A percentile compares a stretch with the other conserved stretches of the same genome.
These are phyloP conservation scores for Phlegmacium glaucopus DNA, from an alignment of 768 basidiomycete species.

Conservation along the genomic window DNA sequence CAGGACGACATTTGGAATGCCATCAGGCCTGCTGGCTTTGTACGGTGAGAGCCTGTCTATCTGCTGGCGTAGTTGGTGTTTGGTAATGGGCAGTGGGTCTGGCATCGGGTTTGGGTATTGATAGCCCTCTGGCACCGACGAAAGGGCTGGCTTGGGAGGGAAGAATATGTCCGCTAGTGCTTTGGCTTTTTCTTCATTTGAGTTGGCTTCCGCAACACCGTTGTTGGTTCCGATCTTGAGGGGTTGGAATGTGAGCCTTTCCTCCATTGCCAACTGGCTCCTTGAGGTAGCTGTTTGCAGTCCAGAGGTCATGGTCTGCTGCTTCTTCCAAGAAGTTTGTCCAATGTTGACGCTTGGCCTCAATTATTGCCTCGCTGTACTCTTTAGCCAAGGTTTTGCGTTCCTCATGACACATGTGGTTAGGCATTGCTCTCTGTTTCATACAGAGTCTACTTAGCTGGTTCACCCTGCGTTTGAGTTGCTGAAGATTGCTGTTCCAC, in stretches of 20 bases:
- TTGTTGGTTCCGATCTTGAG: conserved; percentile 3
- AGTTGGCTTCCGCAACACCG: conserved; percentile 3
- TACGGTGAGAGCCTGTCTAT: conserved; percentile 26
- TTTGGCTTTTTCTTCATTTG: conserved; percentile 27
- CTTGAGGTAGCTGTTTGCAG: conserved; percentile 18
- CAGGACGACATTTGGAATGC: conserved; percentile 29
- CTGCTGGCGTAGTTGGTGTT: conserved; percentile 21
- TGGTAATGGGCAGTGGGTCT: conserved; percentile 14
- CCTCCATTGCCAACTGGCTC: conserved; percentile 20
- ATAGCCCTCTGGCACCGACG: conserved; percentile 3
- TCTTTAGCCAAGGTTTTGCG: no score
- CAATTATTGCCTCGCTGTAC: conserved; percentile 12
- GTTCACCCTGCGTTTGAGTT: conserved; percentile 11
- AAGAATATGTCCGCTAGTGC: conserved; percentile 24
- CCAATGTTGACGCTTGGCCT: conserved; percentile 25
- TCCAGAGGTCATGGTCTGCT: conserved; percentile 15
- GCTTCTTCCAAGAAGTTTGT: conserved; percentile 23
- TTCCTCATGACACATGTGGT: conserved; percentile 22
- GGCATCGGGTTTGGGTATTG: conserved; percentile 24
- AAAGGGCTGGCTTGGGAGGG: conserved; percentile 8
- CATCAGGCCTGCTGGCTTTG: conserved; percentile 28
- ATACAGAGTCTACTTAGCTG: not conserved
- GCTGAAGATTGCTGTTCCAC: conserved; percentile 24
- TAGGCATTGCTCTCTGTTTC: not conserved
- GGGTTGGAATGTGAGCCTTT: conserved; percentile 21